Evolutionary conservation across 768 basidiomycete species (phyloP), one percentile per base, ranked within the genome.

Genomic region (Trametes punicea): DNA sequence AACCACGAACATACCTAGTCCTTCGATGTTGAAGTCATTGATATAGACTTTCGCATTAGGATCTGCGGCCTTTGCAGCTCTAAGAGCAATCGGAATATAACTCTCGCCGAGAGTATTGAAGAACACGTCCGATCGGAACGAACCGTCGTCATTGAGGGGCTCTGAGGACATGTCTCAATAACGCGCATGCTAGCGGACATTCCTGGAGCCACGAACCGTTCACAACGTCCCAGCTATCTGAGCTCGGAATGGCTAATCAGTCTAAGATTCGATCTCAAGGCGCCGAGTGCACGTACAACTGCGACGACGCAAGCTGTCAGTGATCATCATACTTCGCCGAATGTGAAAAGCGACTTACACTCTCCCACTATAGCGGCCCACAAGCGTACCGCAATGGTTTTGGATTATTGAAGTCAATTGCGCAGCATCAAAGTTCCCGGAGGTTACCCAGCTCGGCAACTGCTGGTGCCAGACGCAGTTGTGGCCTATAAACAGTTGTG

Each of bases 71-170:
- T 75, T 72, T 16, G 82, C 81, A 18, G 81, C 76, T 16, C 67
- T 63, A 39, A 84, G 74, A 18, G 83, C 82, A 39, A 75, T 73
- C 15, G 71, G 64, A 48, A 85, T 76, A 65, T 76, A 84, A 25
- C 69, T 66, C 7, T 73, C 67, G 18, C 79, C 78, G n/a, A 78
- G 71, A 2, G 77, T 78, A 58, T 75, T 74, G 69, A 74, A 82
- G 70, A 83, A 85, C n/a, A 85, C 75, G 50, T 75, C 70, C 6
- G 69, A 57, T 34, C 81, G 77, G 69, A 74, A 81, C 7, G 79
- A 81, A 13, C 84, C 82, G 56, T 84, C 74, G 38, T 83, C 82
- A 54, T 83, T 80, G 69, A 84, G 80, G 3, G 79, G 75, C 64
- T 84, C 64, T 64, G 39, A 1, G 20, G 18, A 1, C 3, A 3